A percentile compares a stretch with the other conserved stretches of the same genome.
These are phyloP conservation scores for Plasmodium coatneyi DNA, from an alignment of 169 alveolate species.

Conservation along the genomic window DNA sequence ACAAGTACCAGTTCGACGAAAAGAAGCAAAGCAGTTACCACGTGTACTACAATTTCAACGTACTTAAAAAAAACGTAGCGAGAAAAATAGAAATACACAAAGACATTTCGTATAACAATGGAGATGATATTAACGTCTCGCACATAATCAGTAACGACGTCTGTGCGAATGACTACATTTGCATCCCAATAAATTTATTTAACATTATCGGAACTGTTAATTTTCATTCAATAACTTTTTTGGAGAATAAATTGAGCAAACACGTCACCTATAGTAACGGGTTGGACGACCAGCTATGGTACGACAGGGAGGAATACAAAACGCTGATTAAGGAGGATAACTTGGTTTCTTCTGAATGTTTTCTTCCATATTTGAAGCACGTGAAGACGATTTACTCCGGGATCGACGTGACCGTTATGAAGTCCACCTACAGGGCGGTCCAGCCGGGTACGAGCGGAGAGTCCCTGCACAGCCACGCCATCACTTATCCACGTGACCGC, in stretches of 20 bases:
- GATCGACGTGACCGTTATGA: constrained; percentile 69
- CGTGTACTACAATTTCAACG: constrained; percentile 52
- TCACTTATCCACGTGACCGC: no score
- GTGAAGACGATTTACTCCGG: constrained; percentile 60
- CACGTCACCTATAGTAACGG: constrained; percentile 41
- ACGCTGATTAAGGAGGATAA: constrained; percentile 28
- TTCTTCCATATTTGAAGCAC: constrained; percentile 64
- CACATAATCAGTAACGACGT: constrained; percentile 53
- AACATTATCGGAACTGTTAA: constrained; percentile 51
- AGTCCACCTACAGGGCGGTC: constrained; percentile 64
- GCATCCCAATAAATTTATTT: constrained; percentile 66
- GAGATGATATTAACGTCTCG: constrained; percentile 71
- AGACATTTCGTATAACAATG: constrained; percentile 71
- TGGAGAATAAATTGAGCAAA: constrained; percentile 43
- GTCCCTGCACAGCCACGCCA: background rate
- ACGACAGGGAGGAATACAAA: constrained; percentile 41
- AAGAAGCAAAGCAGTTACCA: constrained; percentile 11
- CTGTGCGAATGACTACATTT: constrained; percentile 64
- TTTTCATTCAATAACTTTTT: constrained; percentile 33
- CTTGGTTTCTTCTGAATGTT: constrained; percentile 16
- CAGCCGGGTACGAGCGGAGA: constrained; percentile 31
- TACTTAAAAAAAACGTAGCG: constrained; percentile 15
- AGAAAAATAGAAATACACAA: constrained; percentile 56
- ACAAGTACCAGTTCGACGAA: constrained; percentile 37
- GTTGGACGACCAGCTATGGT: constrained; percentile 70